Percentiles rank a stretch among this genome's conserved stretches.
Conservation (phyloP, 495 filamentous ascomycete species). For the Entonaema liquescens region DNA sequence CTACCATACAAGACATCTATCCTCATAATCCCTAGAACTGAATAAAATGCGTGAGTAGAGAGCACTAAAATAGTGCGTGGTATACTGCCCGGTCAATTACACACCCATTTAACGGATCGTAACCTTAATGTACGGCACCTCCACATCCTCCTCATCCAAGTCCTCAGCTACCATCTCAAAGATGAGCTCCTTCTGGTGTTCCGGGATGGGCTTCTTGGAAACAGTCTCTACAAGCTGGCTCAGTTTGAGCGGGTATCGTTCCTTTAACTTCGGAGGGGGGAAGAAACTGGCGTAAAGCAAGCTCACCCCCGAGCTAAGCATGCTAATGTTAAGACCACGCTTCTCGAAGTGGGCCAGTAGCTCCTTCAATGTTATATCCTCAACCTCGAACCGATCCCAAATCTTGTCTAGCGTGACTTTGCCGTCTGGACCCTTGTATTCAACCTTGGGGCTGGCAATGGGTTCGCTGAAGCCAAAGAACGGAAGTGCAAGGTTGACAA, state of each 20-base stretch:
- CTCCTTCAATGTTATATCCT: conserved; percentile 82
- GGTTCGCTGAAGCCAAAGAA: conserved; percentile 99
- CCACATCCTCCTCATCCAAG: conserved; percentile 88
- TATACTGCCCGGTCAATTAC: background rate
- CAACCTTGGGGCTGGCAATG: conserved; percentile 89
- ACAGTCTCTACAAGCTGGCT: conserved; percentile 88
- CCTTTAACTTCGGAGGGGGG: conserved; percentile 85
- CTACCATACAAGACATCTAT: conserved; percentile 26
- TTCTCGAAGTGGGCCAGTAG: conserved; percentile 82
- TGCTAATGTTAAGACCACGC: conserved; percentile 82
- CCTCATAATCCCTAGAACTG: conserved; percentile 11
- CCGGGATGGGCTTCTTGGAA: conserved; percentile 89
- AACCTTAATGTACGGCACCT: conserved; percentile 96
- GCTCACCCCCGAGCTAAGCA: conserved; percentile 96
- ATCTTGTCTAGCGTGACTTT: conserved; percentile 92
- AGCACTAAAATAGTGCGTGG: background rate
- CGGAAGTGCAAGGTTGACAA: conserved; percentile 94
- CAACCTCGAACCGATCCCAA: conserved; percentile 96
- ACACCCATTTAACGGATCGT: conserved; percentile 57
- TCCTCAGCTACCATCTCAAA: conserved; percentile 97
- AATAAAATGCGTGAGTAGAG: conserved; percentile 14
- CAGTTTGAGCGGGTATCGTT: conserved; percentile 66
- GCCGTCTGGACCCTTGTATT: conserved; percentile 76
- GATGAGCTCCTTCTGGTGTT: conserved; percentile 93
- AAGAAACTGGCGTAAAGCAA: conserved; percentile 97